phyloP scores from a whole-genome alignment of 2,329 filamentous ascomycete genomes.

The Pestalotiopsis sp. region DNA sequence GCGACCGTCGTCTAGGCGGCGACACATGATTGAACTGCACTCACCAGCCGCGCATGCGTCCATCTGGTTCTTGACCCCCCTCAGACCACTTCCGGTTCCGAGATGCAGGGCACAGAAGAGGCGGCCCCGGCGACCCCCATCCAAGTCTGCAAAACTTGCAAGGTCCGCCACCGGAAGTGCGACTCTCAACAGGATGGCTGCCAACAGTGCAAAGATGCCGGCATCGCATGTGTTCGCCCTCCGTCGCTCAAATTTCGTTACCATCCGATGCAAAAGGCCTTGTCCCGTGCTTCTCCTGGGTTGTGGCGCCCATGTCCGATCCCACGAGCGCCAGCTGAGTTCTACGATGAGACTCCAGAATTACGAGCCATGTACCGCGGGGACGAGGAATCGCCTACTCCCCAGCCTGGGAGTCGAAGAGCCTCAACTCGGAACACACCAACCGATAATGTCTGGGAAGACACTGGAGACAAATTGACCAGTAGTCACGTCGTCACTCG shows the following conservation, averaged over 20 bases:
- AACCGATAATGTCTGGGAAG: neutral
- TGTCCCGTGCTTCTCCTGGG: neutral
- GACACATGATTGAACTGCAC: neutral
- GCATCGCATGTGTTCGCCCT: neutral
- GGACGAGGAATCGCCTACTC: neutral
- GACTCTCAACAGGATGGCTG: conserved; percentile 4
- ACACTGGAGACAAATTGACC: neutral
- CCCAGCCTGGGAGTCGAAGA: neutral
- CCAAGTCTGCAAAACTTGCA: conserved; percentile 2
- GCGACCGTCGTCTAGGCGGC: neutral
- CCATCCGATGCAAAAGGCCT: conserved; percentile 3
- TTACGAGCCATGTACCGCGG: neutral
- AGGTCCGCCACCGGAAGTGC: conserved; percentile 6
- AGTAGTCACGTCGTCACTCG: neutral
- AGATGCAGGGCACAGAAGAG: neutral
- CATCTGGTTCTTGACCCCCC: neutral
- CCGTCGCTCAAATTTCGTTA: conserved; percentile 5
- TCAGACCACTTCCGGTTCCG: neutral
- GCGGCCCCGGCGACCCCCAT: neutral
- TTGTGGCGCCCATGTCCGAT: conserved; percentile 2
- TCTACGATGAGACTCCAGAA: conserved; percentile 1
- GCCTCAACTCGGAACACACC: neutral
- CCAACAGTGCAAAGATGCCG: neutral
- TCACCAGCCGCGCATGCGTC: neutral
- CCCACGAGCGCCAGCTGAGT: neutral